Percentiles rank a stretch among this genome's conserved stretches.
These are phyloP conservation scores for Agaricus blazei DNA, from an alignment of 768 basidiomycete species.

Conservation along the genomic window DNA sequence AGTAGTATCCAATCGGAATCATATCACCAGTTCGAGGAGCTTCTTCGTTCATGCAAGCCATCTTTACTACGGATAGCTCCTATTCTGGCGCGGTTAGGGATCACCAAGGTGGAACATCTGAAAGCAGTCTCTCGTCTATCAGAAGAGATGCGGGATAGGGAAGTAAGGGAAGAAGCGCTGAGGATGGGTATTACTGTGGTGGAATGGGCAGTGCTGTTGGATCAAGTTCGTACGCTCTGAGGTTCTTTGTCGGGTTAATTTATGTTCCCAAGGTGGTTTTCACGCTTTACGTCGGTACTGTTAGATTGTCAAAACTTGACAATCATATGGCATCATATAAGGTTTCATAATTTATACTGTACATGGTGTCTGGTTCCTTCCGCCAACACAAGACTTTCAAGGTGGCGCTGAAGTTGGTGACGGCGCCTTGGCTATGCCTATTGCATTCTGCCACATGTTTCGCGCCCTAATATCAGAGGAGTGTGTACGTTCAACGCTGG, in stretches of 20 bases:
- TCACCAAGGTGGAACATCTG: constrained; percentile 54
- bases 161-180: constrained; percentile 67
- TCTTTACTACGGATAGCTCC: constrained; percentile 60
- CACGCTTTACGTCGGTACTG: no score
- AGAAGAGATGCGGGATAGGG: constrained; percentile 62
- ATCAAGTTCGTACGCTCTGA: constrained; percentile 43
- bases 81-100: constrained; percentile 52
- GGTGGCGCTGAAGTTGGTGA: not conserved
- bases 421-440: not conserved
- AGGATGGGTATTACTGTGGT: constrained; percentile 63
- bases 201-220: constrained; percentile 77
- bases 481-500: not conserved
- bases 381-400: not conserved
- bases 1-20: constrained; percentile 35
- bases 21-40: constrained; percentile 39
- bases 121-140: constrained; percentile 55
- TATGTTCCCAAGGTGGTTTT: not conserved
- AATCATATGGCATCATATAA: no score
- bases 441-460: not conserved
- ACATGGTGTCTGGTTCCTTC: no score
- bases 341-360: no score
- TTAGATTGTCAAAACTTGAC: no score
- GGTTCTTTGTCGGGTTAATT: not conserved
- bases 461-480: not conserved
- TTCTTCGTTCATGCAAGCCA: constrained; percentile 61